A percentile compares a stretch with the other conserved stretches of the same genome.
Evolutionary conservation across 1,284 basidiomycete genomes (phyloP).

Genomic region (Ceratobasidium sp.): DNA sequence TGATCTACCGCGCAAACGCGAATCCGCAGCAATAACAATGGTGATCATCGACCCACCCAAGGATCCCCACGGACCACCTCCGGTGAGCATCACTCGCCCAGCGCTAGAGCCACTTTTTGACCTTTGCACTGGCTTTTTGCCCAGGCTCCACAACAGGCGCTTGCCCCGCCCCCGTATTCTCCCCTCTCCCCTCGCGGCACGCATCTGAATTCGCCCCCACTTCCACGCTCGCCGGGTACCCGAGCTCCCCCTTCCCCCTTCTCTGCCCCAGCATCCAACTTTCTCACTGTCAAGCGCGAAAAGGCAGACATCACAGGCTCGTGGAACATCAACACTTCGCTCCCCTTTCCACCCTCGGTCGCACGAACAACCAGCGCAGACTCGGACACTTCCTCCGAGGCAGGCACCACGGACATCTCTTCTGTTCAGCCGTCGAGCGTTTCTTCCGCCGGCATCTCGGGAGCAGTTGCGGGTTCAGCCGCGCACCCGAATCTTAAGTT

Average conservation of each 20-base stretch:
- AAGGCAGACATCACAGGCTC: slow-evolving; percentile 37
- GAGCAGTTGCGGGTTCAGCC: not conserved
- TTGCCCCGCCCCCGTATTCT: slow-evolving; percentile 14
- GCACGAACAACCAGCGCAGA: slow-evolving; percentile 25
- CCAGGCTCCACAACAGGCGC: slow-evolving; percentile 8
- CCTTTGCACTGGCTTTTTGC: not conserved
- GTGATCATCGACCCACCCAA: slow-evolving; percentile 35
- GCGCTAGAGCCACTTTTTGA: not conserved
- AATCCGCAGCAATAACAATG: slow-evolving; percentile 44
- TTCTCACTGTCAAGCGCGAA: slow-evolving; percentile 38
- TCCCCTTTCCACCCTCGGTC: slow-evolving; percentile 3
- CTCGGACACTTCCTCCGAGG: slow-evolving; percentile 22
- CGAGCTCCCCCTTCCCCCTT: slow-evolving; percentile 30
- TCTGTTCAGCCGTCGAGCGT: not conserved
- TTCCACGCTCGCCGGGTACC: slow-evolving; percentile 26
- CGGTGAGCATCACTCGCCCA: slow-evolving; percentile 6
- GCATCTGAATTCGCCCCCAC: not conserved
- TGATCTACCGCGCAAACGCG: slow-evolving; percentile 5
- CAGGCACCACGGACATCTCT: slow-evolving; percentile 22
- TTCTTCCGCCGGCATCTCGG: not conserved
- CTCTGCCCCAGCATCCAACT: slow-evolving; percentile 39
- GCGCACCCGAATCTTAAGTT: slow-evolving; percentile 26
- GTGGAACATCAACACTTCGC: slow-evolving; percentile 41
- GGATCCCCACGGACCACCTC: slow-evolving; percentile 18
- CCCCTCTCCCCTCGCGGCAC: slow-evolving; percentile 9